Evolutionary conservation across 257 asterid genomes (phyloP).

Genomic region (Gentiana dahurica): DNA sequence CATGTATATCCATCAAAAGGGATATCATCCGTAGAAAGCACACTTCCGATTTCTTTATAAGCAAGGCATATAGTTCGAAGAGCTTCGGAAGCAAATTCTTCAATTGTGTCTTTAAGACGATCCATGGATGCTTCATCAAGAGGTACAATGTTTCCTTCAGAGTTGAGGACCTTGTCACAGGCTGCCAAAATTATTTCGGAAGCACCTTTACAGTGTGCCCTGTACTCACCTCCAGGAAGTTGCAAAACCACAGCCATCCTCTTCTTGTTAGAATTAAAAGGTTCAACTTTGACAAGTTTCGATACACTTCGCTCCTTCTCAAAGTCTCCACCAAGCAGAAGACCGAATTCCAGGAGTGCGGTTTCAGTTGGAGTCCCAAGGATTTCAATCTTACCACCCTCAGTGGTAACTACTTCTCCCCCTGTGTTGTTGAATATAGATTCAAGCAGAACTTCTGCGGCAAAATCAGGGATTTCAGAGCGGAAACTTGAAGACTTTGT

Average conservation of each 20-base stretch:
- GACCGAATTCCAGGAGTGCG: conserved; percentile 76
- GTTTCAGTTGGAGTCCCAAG: conserved; percentile 85
- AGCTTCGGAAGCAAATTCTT: conserved; percentile 69
- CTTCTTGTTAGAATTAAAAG: conserved; percentile 75
- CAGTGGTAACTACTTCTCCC: conserved; percentile 59
- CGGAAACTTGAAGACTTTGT: conserved; percentile 29
- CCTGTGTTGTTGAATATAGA: conserved; percentile 79
- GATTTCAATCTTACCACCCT: conserved; percentile 49
- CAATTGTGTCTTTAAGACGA: conserved; percentile 48
- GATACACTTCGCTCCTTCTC: conserved; percentile 37
- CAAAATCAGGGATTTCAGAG: conserved; percentile 46
- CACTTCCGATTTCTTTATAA: conserved; percentile 46
- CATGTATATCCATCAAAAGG: conserved; percentile 69
- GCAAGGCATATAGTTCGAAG: conserved; percentile 81
- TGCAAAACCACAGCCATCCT: conserved; percentile 78
- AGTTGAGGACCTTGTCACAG: conserved; percentile 49
- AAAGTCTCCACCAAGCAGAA: conserved; percentile 70
- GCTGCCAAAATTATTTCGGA: conserved; percentile 81
- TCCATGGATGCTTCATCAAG: conserved; percentile 35
- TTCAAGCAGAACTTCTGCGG: conserved; percentile 34
- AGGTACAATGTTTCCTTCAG: conserved; percentile 45
- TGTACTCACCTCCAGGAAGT: conserved; percentile 45
- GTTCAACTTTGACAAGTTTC: conserved; percentile 68
- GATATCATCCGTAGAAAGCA: conserved; percentile 33
- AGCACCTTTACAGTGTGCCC: conserved; percentile 88